phyloP scores from a whole-genome alignment of 176 grass and related monocot genomes.

The Thalia dealbata region DNA sequence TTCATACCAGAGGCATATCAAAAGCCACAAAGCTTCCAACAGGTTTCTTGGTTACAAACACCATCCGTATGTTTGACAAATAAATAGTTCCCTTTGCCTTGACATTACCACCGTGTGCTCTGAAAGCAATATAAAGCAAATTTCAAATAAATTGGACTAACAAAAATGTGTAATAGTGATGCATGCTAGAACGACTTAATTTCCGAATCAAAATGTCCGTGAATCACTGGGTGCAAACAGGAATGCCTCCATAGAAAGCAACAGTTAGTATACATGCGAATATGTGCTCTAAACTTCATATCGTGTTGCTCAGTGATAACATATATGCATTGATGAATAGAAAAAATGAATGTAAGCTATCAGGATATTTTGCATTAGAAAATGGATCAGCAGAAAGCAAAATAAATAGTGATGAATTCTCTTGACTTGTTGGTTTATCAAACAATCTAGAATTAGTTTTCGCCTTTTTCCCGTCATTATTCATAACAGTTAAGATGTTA shows the following conservation, averaged over 20 bases:
- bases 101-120: conserved; percentile 55
- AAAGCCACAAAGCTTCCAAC: conserved; percentile 84
- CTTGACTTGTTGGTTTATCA: neutral
- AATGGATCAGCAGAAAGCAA: neutral
- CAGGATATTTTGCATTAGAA: neutral
- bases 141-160: neutral
- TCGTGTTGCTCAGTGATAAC: neutral
- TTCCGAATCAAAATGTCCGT: neutral
- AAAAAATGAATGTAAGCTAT: neutral
- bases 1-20: conserved; percentile 81
- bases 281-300: neutral
- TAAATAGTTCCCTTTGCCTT: conserved; percentile 90
- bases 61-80: conserved; percentile 89
- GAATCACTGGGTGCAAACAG: neutral
- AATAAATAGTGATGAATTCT: neutral
- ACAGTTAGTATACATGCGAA: neutral
- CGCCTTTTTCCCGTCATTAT: no score
- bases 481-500: neutral
- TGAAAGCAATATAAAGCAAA: conserved; percentile 21
- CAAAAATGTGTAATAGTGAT: neutral
- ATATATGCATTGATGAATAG: neutral
- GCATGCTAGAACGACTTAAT: neutral
- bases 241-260: neutral
- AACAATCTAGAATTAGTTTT: no score
- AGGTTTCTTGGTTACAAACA: conserved; percentile 77